A percentile compares a stretch with the other conserved stretches of the same genome.
phyloP scores from a whole-genome alignment of 148 eudicot genomes.

The Agrostemma githago region DNA sequence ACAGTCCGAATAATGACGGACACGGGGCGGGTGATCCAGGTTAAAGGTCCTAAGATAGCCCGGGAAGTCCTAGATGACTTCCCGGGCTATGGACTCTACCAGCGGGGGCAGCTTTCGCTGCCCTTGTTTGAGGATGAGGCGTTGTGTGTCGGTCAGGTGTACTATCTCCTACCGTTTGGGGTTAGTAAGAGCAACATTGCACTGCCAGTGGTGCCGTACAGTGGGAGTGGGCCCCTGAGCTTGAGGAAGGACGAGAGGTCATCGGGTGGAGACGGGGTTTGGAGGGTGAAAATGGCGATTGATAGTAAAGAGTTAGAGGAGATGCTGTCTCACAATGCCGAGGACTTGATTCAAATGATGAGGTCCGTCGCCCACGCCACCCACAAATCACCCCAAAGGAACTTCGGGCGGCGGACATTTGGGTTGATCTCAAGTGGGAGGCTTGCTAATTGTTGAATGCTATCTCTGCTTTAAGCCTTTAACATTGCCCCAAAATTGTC shows the following conservation, averaged over 20 bases:
- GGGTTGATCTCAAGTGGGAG: slow-evolving; percentile 10
- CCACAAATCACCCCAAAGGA: not conserved
- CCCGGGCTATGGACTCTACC: slow-evolving; percentile 50
- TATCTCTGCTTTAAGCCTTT: not conserved
- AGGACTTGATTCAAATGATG: slow-evolving; percentile 62
- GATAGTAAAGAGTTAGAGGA: slow-evolving; percentile 47
- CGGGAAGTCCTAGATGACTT: slow-evolving; percentile 39
- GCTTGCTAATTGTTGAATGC: slow-evolving; percentile 13
- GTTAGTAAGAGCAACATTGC: not conserved
- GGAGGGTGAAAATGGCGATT: slow-evolving; percentile 65
- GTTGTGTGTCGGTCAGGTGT: slow-evolving; percentile 33
- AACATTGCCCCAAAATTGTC: not conserved
- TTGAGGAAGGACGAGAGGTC: slow-evolving; percentile 20
- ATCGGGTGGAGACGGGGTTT: slow-evolving; percentile 48
- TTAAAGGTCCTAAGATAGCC: slow-evolving; percentile 34
- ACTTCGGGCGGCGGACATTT: slow-evolving; percentile 12
- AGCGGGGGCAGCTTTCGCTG: slow-evolving; percentile 21
- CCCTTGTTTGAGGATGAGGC: slow-evolving; percentile 37
- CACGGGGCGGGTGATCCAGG: slow-evolving; percentile 35
- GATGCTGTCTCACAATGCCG: slow-evolving; percentile 50
- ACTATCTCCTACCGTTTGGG: slow-evolving; percentile 44
- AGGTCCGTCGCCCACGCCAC: slow-evolving; percentile 37
- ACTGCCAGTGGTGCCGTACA: slow-evolving; percentile 1
- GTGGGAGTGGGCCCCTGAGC: slow-evolving; percentile 25
- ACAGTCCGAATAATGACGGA: slow-evolving; percentile 40